Percentiles rank a stretch among this genome's conserved stretches.
Conservation (phyloP, 805 yeast genomes). For the Lachancea sp. region DNA sequence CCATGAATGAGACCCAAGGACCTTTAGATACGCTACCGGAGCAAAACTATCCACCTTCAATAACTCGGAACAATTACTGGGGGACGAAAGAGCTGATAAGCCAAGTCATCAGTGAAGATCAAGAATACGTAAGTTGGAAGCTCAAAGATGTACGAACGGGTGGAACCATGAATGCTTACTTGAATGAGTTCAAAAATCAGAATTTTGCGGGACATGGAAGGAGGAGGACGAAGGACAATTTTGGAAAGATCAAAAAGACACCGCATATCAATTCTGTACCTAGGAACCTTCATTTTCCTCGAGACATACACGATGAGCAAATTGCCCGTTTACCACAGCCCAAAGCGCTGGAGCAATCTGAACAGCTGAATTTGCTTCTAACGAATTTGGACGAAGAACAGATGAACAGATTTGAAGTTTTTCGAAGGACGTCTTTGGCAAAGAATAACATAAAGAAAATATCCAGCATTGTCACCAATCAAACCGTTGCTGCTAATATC, state of each 20-base stretch:
- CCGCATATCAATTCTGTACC: slow-evolving; percentile 23
- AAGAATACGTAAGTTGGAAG: slow-evolving; percentile 31
- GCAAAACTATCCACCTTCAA: slow-evolving; percentile 24
- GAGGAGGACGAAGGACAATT: not conserved
- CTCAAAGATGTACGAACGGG: slow-evolving; percentile 28
- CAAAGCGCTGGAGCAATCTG: slow-evolving; percentile 43
- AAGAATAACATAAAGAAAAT: slow-evolving; percentile 73
- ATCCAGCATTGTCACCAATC: slow-evolving; percentile 72
- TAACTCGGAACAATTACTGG: slow-evolving; percentile 27
- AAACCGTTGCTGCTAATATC: slow-evolving; percentile 70
- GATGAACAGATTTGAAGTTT: slow-evolving; percentile 80
- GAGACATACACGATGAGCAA: slow-evolving; percentile 22
- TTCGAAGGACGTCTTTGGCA: slow-evolving; percentile 68
- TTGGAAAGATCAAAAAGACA: slow-evolving; percentile 4
- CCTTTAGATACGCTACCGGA: slow-evolving; percentile 29
- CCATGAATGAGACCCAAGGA: slow-evolving; percentile 24
- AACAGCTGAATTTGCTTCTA: slow-evolving; percentile 54
- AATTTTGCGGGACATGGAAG: not conserved
- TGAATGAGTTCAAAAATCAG: slow-evolving; percentile 3
- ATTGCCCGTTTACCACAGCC: slow-evolving; percentile 14
- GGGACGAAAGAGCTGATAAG: slow-evolving; percentile 29
- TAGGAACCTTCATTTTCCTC: slow-evolving; percentile 19
- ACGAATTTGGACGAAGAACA: slow-evolving; percentile 75
- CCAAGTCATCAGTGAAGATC: slow-evolving; percentile 31
- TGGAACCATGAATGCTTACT: slow-evolving; percentile 26